A percentile compares a stretch with the other conserved stretches of the same genome.
These are phyloP conservation scores for Ambrosia trifida DNA, from an alignment of 129 eudicot genomes.

Conservation along the genomic window DNA sequence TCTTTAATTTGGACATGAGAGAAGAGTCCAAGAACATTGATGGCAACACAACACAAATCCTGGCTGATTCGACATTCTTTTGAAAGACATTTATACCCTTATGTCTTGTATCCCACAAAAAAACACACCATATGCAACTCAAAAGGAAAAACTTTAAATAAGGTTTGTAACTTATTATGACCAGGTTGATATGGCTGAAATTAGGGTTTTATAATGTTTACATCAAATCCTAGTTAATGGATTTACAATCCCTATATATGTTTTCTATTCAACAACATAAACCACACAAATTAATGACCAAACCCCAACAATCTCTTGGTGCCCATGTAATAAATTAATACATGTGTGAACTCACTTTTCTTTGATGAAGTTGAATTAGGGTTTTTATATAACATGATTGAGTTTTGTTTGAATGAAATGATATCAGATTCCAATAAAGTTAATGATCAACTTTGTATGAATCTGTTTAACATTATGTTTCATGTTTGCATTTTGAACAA, in stretches of 20 bases:
- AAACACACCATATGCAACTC: constrained; percentile 2
- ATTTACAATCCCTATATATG: background rate
- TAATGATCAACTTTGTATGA: too few relatives aligned
- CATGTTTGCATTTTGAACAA: too few relatives aligned
- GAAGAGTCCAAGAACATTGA: constrained; percentile 38
- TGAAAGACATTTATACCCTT: constrained; percentile 23
- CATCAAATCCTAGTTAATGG: background rate
- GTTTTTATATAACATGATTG: background rate
- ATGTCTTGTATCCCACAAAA: constrained; percentile 1
- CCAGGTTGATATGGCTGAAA: background rate
- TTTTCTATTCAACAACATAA: background rate
- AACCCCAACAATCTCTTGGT: background rate
- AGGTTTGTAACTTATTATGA: background rate
- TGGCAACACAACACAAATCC: constrained; percentile 34
- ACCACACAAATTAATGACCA: constrained; percentile 8
- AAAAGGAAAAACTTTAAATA: background rate
- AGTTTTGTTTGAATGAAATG: too few relatives aligned
- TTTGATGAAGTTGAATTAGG: constrained; percentile 8
- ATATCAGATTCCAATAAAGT: too few relatives aligned
- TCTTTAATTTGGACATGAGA: constrained; percentile 25
- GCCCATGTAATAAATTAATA: background rate
- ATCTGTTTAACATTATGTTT: too few relatives aligned
- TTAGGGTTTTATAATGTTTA: constrained; percentile 9
- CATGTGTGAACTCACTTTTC: background rate
- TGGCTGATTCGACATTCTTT: constrained; percentile 22